Conservation (phyloP, 805 yeast species). For the Sungouiella thailandica region DNA sequence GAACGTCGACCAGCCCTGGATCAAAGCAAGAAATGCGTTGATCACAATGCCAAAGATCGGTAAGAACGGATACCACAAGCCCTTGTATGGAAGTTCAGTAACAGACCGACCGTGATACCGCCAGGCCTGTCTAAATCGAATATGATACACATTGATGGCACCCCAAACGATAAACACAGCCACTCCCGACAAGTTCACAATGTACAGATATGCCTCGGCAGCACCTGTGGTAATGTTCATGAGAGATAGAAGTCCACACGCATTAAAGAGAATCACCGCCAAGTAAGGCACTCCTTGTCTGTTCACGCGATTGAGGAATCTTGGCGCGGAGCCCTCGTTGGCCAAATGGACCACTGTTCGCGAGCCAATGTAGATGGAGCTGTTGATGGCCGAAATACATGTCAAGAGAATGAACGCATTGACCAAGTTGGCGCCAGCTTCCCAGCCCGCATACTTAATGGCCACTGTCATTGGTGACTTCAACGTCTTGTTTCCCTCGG, state of each 20-base stretch:
- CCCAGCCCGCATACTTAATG: slow-evolving; percentile 37
- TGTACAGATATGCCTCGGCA: slow-evolving; percentile 53
- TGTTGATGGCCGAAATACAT: slow-evolving; percentile 64
- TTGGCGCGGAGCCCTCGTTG: slow-evolving; percentile 56
- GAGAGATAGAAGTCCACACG: slow-evolving; percentile 51
- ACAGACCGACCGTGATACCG: slow-evolving; percentile 31
- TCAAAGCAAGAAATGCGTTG: slow-evolving; percentile 49
- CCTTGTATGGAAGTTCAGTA: slow-evolving; percentile 32
- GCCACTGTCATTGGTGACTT: slow-evolving; percentile 41
- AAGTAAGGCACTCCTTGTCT: slow-evolving; percentile 60
- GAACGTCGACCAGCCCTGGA: slow-evolving; percentile 65
- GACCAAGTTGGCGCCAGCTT: slow-evolving; percentile 45
- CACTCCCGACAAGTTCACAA: slow-evolving; percentile 61
- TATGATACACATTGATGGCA: slow-evolving; percentile 48
- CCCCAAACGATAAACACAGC: slow-evolving; percentile 70
- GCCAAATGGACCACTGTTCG: slow-evolving; percentile 65
- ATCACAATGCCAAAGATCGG: slow-evolving; percentile 46
- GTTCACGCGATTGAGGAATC: slow-evolving; percentile 46
- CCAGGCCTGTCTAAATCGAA: slow-evolving; percentile 49
- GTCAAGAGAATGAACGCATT: slow-evolving; percentile 61
- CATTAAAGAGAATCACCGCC: slow-evolving; percentile 51
- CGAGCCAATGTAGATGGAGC: slow-evolving; percentile 65
- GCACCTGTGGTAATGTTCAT: slow-evolving; percentile 58
- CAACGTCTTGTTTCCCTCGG: slow-evolving; percentile 33
- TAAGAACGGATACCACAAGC: slow-evolving; percentile 44